Percentiles rank a stretch among this genome's conserved stretches.
phyloP scores from a whole-genome alignment of 176 grass and related monocot species.

The Rhynchospora tenuis region DNA sequence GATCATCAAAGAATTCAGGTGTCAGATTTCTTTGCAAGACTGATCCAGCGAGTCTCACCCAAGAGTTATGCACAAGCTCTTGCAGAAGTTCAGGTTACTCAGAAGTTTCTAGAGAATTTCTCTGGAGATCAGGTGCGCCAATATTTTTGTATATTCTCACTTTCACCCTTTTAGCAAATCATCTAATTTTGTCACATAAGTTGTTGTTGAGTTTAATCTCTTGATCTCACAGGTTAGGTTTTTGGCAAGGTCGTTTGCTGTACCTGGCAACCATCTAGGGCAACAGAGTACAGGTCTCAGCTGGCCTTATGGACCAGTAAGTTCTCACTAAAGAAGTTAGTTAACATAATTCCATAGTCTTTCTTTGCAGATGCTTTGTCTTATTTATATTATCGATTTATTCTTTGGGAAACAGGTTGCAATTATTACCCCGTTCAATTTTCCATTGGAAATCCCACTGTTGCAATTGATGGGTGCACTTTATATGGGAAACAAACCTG shows the following conservation, averaged over 20 bases:
- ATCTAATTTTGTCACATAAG: not conserved
- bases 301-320: conserved; percentile 96
- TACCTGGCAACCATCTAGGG: conserved; percentile 92
- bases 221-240: conserved; percentile 66
- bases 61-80: conserved; percentile 98
- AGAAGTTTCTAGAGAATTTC: conserved; percentile 97
- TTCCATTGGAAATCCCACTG: conserved; percentile 85
- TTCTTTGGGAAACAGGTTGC: conserved; percentile 62
- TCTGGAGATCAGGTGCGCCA: conserved; percentile 83
- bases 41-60: conserved; percentile 88
- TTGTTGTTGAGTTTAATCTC: not conserved
- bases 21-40: conserved; percentile 74
- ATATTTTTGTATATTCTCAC: conserved; percentile 8
- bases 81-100: conserved; percentile 79
- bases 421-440: conserved; percentile 96
- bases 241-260: conserved; percentile 85
- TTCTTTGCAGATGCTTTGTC: not conserved
- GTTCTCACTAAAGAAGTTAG: conserved; percentile 24
- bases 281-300: conserved; percentile 87
- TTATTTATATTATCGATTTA: not conserved
- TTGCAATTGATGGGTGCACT: conserved; percentile 96
- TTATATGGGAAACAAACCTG: conserved; percentile 98
- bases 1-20: conserved; percentile 37
- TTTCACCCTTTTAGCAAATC: conserved; percentile 1
- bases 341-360: not conserved